These are phyloP conservation scores for Diaporthe caulivora DNA, from an alignment of 2,329 filamentous ascomycete genomes.

Conservation along the genomic window DNA sequence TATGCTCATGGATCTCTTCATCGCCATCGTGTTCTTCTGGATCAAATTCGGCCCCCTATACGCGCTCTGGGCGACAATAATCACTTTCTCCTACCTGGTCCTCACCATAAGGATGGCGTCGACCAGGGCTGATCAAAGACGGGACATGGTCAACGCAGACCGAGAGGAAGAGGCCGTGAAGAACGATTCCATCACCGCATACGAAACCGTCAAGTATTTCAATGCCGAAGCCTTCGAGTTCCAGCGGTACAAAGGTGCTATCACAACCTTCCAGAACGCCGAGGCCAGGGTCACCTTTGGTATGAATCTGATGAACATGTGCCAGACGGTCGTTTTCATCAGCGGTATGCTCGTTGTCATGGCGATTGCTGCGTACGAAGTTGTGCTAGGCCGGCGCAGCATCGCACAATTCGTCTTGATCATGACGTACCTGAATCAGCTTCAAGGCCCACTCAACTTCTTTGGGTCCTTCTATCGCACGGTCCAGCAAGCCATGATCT, in stretches of 20 bases:
- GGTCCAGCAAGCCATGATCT: slow-evolving; percentile 97
- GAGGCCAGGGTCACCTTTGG: slow-evolving; percentile 83
- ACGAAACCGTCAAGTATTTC: slow-evolving; percentile 95
- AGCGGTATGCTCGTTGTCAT: slow-evolving; percentile 78
- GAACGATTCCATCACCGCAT: slow-evolving; percentile 98
- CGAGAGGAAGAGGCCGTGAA: slow-evolving; percentile 97
- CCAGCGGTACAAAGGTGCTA: slow-evolving; percentile 76
- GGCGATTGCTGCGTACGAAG: slow-evolving; percentile 82
- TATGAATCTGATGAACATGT: slow-evolving; percentile 84
- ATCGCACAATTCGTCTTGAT: slow-evolving; percentile 81
- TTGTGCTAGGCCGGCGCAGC: slow-evolving; percentile 72
- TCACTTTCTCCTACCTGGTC: slow-evolving; percentile 97
- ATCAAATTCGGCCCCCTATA: slow-evolving; percentile 88
- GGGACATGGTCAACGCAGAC: slow-evolving; percentile 95
- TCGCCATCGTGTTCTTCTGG: slow-evolving; percentile 87
- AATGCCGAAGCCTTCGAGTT: slow-evolving; percentile 87
- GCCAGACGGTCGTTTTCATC: slow-evolving; percentile 85
- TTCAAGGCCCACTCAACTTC: slow-evolving; percentile 86
- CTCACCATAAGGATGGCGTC: slow-evolving; percentile 96
- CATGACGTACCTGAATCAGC: slow-evolving; percentile 82
- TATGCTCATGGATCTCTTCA: slow-evolving; percentile 89
- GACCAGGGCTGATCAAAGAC: slow-evolving; percentile 89
- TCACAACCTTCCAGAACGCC: slow-evolving; percentile 77
- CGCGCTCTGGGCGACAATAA: slow-evolving; percentile 87
- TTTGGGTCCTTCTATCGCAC: slow-evolving; percentile 96